Base-by-base conservation (phyloP, 257 asterid genomes). In the Osmanthus fragrans region DNA sequence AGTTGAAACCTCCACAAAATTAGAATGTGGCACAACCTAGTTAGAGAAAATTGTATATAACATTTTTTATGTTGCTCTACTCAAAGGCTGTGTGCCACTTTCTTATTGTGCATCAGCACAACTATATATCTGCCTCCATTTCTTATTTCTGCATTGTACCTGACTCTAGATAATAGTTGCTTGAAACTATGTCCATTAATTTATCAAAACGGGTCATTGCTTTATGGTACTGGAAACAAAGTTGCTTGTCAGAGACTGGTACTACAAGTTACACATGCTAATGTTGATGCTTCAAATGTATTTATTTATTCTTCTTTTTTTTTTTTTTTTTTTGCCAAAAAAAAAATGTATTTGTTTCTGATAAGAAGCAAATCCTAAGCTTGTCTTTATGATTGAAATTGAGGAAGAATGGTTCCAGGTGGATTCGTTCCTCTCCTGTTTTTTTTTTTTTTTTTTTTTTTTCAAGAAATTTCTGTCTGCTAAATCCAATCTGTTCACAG, bases 401-500 rank as follows among this genome's bases (percentile, higher is more conserved):
- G 49, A 12, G 19, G 42, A 67, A 58, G 47, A 39, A 67, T 56
- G 45, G 58, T 75, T 39, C 58, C 39, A n/a, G 51, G 51, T 68
- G 2, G 47, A 40, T 40, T 40, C 47, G 2, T 40, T 40, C 47
- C 47, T 40, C 5, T 40, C 47, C 47, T 40, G 1, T 40, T 40
- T 8, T 40, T 40, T 40, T 10, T 40, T 40, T 16, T 40, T 40
- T 8, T 40, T 40, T 40, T 10, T 40, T 40, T 16, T 40, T 40
- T 2, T 10, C 16, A 40, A 39, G 64, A 76, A 79, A 40, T 40
- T 82, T 42, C 70, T 66, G 21, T 79, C 39, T 71, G 72, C 85
- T 87, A 84, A 85, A 84, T 80, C 56, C 25, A 15, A 76, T 69
- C 33, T 81, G 78, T 77, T 60, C 65, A 75, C 97, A 96, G 99